Evolutionary conservation across 2,329 filamentous ascomycete species (phyloP).

Genomic region (Beauveria bassiana): DNA sequence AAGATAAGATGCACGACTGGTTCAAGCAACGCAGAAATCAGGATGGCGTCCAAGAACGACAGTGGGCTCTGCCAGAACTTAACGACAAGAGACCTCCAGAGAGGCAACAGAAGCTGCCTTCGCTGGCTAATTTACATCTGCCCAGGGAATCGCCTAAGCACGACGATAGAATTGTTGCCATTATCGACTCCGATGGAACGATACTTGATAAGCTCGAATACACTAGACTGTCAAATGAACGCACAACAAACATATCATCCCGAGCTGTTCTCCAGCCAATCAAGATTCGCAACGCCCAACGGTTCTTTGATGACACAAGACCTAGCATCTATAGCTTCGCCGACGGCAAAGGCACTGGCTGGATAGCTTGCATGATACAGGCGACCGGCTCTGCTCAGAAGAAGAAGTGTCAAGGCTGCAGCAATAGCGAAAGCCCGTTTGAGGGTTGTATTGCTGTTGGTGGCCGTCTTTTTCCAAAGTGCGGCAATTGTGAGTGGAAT

Average conservation of each 20-base stretch:
- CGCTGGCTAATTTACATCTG: neutral
- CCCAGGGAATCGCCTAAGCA: neutral
- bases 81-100: neutral
- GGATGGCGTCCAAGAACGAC: neutral
- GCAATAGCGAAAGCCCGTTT: slow-evolving; percentile 36
- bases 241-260: neutral
- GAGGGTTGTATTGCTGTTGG: slow-evolving; percentile 37
- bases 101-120: neutral
- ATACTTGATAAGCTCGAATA: slow-evolving; percentile 1
- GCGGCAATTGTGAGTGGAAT: slow-evolving; percentile 46
- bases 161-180: slow-evolving; percentile 3
- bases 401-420: slow-evolving; percentile 33
- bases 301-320: slow-evolving; percentile 32
- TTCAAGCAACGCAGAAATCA: neutral
- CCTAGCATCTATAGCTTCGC: slow-evolving; percentile 33
- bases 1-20: neutral
- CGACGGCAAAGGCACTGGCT: slow-evolving; percentile 36
- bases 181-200: neutral
- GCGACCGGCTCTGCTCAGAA: slow-evolving; percentile 36
- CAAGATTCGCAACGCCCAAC: slow-evolving; percentile 33
- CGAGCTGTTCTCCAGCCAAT: slow-evolving; percentile 31
- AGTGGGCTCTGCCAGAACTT: neutral
- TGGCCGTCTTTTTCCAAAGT: slow-evolving; percentile 35
- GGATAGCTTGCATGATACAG: slow-evolving; percentile 42
- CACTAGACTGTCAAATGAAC: neutral